Conservation (phyloP, 2,329 filamentous ascomycete genomes). For the Dactylonectria estremocensis region DNA sequence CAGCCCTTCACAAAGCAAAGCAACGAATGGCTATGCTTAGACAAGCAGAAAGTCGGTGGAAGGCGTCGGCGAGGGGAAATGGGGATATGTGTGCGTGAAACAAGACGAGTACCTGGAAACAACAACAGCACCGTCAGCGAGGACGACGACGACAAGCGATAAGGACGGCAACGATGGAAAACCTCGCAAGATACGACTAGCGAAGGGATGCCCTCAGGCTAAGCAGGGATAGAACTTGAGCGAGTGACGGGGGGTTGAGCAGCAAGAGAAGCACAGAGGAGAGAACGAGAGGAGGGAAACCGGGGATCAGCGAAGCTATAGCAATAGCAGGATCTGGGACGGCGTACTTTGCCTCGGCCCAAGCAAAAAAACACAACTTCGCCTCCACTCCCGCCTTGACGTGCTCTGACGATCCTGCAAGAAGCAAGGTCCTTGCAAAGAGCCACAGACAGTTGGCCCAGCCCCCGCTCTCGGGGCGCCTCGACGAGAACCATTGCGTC, state of each 20-base stretch:
- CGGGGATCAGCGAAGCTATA: slow-evolving; percentile 47
- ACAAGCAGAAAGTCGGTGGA: slow-evolving; percentile 3
- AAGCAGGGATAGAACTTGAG: slow-evolving; percentile 25
- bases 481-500: slow-evolving; percentile 36
- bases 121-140: background rate
- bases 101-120: slow-evolving; percentile 16
- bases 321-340: slow-evolving; percentile 42
- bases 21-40: slow-evolving; percentile 21
- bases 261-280: slow-evolving; percentile 13
- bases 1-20: slow-evolving; percentile 18
- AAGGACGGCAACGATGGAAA: slow-evolving; percentile 22
- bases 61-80: background rate
- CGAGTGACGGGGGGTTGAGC: slow-evolving; percentile 34
- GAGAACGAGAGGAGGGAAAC: background rate
- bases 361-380: slow-evolving; percentile 6
- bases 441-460: background rate
- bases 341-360: background rate
- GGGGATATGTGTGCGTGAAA: slow-evolving; percentile 1
- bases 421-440: slow-evolving; percentile 31
- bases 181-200: slow-evolving; percentile 25
- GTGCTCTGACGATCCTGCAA: slow-evolving; percentile 24
- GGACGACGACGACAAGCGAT: slow-evolving; percentile 32
- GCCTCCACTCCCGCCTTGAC: background rate
- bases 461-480: slow-evolving; percentile 35
- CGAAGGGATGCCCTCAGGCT: slow-evolving; percentile 12